Percentiles rank a stretch among this genome's conserved stretches.
Evolutionary conservation across 352 stramenopile species (phyloP).

Genomic region (Phytophthora quininea): DNA sequence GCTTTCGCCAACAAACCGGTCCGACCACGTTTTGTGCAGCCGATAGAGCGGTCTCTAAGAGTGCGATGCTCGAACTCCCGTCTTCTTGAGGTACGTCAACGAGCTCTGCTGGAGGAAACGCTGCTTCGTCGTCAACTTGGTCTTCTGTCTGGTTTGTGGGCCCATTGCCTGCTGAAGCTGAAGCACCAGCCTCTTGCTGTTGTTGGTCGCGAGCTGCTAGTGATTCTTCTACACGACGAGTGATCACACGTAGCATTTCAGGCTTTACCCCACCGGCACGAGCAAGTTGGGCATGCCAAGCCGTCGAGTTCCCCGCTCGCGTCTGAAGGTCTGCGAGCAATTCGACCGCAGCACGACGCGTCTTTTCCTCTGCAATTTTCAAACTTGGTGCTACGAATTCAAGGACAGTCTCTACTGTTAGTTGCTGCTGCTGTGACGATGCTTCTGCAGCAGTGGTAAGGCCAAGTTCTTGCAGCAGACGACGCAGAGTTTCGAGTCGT

Average conservation of each 20-base stretch:
- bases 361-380: conserved; percentile 82
- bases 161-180: conserved; percentile 32
- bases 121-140: conserved; percentile 37
- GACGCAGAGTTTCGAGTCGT: conserved; percentile 63
- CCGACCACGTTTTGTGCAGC: conserved; percentile 59
- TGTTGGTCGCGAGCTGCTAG: conserved; percentile 51
- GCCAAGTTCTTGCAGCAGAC: conserved; percentile 60
- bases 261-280: conserved; percentile 54
- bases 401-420: conserved; percentile 70
- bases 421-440: conserved; percentile 12
- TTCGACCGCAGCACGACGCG: conserved; percentile 67
- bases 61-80: conserved; percentile 37
- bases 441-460: conserved; percentile 30
- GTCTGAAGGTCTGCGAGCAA: conserved; percentile 70
- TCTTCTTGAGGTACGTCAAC: conserved; percentile 57
- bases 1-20: conserved; percentile 74
- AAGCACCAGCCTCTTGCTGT: conserved; percentile 20
- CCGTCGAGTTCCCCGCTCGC: conserved; percentile 19
- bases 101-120: conserved; percentile 35
- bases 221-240: conserved; percentile 75
- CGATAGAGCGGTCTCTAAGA: conserved; percentile 48
- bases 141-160: conserved; percentile 59
- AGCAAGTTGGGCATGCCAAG: conserved; percentile 34
- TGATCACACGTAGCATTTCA: conserved; percentile 80
- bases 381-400: conserved; percentile 74